Base-by-base conservation (phyloP, 129 eudicot species). In the Flaveria bidentis region DNA sequence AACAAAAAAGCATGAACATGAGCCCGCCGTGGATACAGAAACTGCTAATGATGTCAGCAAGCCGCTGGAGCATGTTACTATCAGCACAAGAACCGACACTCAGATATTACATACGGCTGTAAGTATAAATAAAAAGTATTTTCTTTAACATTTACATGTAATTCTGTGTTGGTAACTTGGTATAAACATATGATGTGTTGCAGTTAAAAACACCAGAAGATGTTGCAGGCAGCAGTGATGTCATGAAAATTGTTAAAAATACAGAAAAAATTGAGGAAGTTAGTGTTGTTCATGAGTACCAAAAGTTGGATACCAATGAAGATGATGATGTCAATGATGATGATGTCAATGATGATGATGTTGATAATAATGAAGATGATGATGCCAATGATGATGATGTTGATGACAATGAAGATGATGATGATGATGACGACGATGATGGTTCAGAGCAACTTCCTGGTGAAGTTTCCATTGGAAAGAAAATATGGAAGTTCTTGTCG, bases 401-500 rank as follows among this genome's bases (percentile, higher is more conserved):
- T 22, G 69, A 71, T n/a, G 78, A 82, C 17, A 51, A 62, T 5
- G 74, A 73, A 9, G 78, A 61, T 8, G 80, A 68, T 72, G 83
- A 64, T 22, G 78, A 41, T 7, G 80, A 57, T 22, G 81, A 81
- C 0, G 80, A 58, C 10, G 87, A 73, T 18, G 80, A 28, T 6
- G 74, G 15, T 7, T 79, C 65, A 20, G 66, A 77, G 42, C 84
- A 76, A 44, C 84, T 88, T 67, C 87, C 96, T 65, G 96, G 96
- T 77, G 88, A 82, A 84, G 87, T 63, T 6, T 88, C 98, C 0
- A 63, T 93, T 16, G 77, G 87, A 61, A 87, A 80, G 83, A 90
- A 89, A 88, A 57, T 94, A 20, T 91, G 96, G 97, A 94, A 73
- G 5, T 94, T 91, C 76, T 81, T 94, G 73, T 88, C 99, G 18